Conservation (phyloP, 495 filamentous ascomycete species). For the Daldinia childiae region DNA sequence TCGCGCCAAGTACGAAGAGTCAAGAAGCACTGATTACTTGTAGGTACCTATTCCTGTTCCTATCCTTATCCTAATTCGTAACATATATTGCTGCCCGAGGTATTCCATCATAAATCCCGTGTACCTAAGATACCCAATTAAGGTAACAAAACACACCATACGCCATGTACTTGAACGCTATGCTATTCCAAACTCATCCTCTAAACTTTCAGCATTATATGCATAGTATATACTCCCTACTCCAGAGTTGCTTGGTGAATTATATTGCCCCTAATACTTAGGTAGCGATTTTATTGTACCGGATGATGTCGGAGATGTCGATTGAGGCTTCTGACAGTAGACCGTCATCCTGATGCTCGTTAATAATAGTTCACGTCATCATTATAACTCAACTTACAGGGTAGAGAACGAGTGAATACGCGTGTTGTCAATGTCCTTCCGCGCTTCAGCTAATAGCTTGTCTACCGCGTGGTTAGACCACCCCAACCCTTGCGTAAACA, state of each 20-base stretch:
- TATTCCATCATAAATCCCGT: background rate
- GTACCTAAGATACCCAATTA: background rate
- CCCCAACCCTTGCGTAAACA: constrained; percentile 48
- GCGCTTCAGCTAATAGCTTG: constrained; percentile 41
- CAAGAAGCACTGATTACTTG: background rate
- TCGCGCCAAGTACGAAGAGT: background rate
- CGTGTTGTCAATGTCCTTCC: constrained; percentile 45
- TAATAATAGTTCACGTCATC: background rate
- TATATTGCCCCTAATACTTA: background rate
- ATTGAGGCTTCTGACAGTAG: background rate
- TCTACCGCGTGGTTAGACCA: constrained; percentile 48
- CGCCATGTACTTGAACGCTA: background rate
- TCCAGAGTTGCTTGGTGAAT: background rate
- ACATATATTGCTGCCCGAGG: background rate
- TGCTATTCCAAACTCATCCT: background rate
- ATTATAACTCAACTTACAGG: constrained; percentile 17
- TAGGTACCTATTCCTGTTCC: no score
- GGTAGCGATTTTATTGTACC: background rate
- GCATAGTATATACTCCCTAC: background rate
- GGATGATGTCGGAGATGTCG: background rate
- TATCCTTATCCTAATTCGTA: background rate
- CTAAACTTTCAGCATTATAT: background rate
- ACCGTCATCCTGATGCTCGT: background rate
- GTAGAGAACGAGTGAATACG: constrained; percentile 46
- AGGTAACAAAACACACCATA: background rate